Evolutionary conservation across 345 rosid species (phyloP), one percentile per base, ranked within the genome.

Genomic region (Mallotus nudiflorus): DNA sequence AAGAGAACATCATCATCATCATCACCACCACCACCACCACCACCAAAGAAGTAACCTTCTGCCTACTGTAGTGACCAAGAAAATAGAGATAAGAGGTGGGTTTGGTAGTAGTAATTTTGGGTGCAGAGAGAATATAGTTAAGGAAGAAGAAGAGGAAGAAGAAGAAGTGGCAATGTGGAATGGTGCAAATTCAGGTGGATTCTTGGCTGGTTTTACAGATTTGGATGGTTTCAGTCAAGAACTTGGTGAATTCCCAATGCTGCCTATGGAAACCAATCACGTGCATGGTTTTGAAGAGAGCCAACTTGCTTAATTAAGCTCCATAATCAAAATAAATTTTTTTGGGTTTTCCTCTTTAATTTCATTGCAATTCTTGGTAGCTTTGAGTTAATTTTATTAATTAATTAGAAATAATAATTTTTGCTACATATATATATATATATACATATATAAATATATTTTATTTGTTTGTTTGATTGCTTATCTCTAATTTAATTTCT

Each of bases 161-260:
- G 75, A 68, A 22, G 87, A 82, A 24, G 77, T 69, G 19, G 69
- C 62, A 18, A 62, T 73, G 77, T 68, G 80, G 83, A 76, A 69
- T 20, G 78, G 80, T 16, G 83, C 77, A 49, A 75, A 68, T 66
- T 77, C 81, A 42, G 86, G 86, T 50, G 88, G 85, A 7, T 88
- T 85, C 70, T 80, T 85, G 22, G 75, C 79, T 39, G 84, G 85
- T 0, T 87, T 91, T 68, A 76, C 83, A 67, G 91, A 89, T 75
- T 84, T 89, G 25, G 92, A 85, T 73, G 96, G 93, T 9, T 85
- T 89, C 65, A 84, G 86, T 54, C 93, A 87, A 73, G 89, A 87
- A n/a, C 84, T 89, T 69, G 87, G 75, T 70, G 91, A 85, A 72
- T 82, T 85, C 52, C 74, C 93, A 22, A 77, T 80, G 67, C 57